These are phyloP conservation scores for Quillaja saponaria DNA, from an alignment of 306 rosid species.

Conservation along the genomic window DNA sequence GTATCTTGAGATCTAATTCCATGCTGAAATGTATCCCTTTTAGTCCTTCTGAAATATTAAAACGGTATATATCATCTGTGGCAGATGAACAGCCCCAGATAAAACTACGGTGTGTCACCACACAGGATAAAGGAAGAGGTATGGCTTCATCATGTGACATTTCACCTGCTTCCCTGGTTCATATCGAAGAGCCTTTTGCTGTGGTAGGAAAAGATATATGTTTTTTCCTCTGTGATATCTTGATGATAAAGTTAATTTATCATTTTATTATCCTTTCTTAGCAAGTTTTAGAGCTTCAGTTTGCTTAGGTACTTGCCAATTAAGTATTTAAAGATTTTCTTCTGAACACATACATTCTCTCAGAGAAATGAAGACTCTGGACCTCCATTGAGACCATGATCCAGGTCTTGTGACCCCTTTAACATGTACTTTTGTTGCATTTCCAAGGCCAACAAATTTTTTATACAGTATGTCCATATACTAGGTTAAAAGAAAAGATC, in stretches of 20 bases:
- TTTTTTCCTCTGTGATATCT: constrained; percentile 10
- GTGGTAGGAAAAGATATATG: constrained; percentile 45
- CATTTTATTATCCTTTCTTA: background rate
- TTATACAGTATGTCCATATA: background rate
- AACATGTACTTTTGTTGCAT: constrained; percentile 1
- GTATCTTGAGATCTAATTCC: constrained; percentile 13
- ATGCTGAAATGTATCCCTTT: constrained; percentile 10
- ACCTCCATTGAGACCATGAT: background rate
- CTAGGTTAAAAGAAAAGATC: constrained; percentile 8
- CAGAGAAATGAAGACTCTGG: constrained; percentile 14
- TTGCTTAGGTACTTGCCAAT: constrained; percentile 6
- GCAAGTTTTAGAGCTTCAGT: constrained; percentile 10
- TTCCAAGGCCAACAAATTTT: background rate
- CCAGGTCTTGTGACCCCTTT: too few relatives aligned
- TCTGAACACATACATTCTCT: constrained; percentile 16
- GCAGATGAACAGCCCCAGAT: constrained; percentile 58
- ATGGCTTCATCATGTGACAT: constrained; percentile 58
- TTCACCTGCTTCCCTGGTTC: constrained; percentile 66
- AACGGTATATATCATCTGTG: constrained; percentile 39
- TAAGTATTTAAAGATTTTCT: background rate
- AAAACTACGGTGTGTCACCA: constrained; percentile 53
- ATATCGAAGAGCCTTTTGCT: constrained; percentile 78
- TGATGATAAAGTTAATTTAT: background rate
- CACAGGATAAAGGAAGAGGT: constrained; percentile 66
- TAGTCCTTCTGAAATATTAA: constrained; percentile 26